Evolutionary conservation across 768 basidiomycete species (phyloP).

Genomic region (Rhizopogon rudus): DNA sequence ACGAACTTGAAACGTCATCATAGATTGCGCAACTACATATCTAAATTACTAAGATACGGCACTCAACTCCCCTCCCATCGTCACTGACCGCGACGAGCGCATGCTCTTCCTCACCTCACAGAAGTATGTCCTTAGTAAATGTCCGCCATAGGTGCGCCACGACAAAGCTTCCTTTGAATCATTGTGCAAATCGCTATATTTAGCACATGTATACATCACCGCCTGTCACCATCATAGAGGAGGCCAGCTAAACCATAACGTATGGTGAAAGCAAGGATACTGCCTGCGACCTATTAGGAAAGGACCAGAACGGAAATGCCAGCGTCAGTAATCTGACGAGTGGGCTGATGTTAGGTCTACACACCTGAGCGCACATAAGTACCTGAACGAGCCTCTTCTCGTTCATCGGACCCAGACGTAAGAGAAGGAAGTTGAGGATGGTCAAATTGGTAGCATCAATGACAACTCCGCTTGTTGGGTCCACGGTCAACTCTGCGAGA

Average conservation of each 20-base stretch:
- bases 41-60: background rate
- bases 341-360: slow-evolving; percentile 5
- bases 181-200: background rate
- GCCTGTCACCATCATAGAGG: slow-evolving; percentile 88
- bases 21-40: background rate
- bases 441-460: slow-evolving; percentile 84
- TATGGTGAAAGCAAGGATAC: slow-evolving; percentile 75
- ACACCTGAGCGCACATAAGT: slow-evolving; percentile 72
- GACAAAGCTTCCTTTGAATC: too few species aligned
- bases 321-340: slow-evolving; percentile 1
- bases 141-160: background rate
- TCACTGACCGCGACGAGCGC: background rate
- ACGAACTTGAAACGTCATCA: background rate
- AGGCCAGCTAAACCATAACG: slow-evolving; percentile 88
- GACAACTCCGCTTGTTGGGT: slow-evolving; percentile 53
- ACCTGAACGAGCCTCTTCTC: slow-evolving; percentile 75
- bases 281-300: slow-evolving; percentile 57
- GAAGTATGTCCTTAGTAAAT: background rate
- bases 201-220: slow-evolving; percentile 33
- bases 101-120: too few species aligned
- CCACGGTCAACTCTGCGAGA: slow-evolving; percentile 57
- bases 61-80: background rate
- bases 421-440: slow-evolving; percentile 80
- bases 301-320: slow-evolving; percentile 1
- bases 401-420: slow-evolving; percentile 77